A percentile compares a stretch with the other conserved stretches of the same genome.
phyloP scores from a whole-genome alignment of 2,329 filamentous ascomycete genomes.

The Cytospora piceicola region DNA sequence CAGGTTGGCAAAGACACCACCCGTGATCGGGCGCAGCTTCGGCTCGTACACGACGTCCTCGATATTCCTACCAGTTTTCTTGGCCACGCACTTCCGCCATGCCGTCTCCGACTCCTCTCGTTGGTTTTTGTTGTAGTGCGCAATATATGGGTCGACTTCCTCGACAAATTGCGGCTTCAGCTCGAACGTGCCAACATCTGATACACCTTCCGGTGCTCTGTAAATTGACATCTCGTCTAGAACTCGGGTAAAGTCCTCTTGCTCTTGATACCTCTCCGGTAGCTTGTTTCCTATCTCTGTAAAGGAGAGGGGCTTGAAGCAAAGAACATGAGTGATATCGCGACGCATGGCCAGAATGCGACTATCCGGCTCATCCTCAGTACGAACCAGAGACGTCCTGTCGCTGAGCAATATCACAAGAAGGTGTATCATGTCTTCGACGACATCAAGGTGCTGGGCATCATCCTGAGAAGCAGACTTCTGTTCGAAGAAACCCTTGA shows the following conservation, averaged over 20 bases:
- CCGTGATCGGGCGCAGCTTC: slow-evolving; percentile 73
- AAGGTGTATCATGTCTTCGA: slow-evolving; percentile 94
- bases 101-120: slow-evolving; percentile 91
- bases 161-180: slow-evolving; percentile 84
- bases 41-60: slow-evolving; percentile 93
- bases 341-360: slow-evolving; percentile 76
- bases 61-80: slow-evolving; percentile 78
- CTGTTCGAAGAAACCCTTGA: slow-evolving; percentile 77
- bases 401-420: slow-evolving; percentile 91
- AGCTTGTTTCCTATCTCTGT: slow-evolving; percentile 87
- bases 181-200: slow-evolving; percentile 93
- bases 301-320: slow-evolving; percentile 94
- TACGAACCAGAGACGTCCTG: slow-evolving; percentile 75
- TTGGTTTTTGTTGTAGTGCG: slow-evolving; percentile 96
- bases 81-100: slow-evolving; percentile 84
- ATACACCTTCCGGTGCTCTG: slow-evolving; percentile 86
- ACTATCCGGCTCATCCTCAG: slow-evolving; percentile 66
- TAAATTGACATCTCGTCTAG: slow-evolving; percentile 88
- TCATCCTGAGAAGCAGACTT: slow-evolving; percentile 81
- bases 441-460: slow-evolving; percentile 83
- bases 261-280: slow-evolving; percentile 86
- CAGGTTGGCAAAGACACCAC: slow-evolving; percentile 77
- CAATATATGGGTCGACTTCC: slow-evolving; percentile 91
- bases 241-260: slow-evolving; percentile 83
- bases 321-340: slow-evolving; percentile 90